Percentiles rank a stretch among this genome's conserved stretches.
Evolutionary conservation across 1,284 basidiomycete species (phyloP).

Genomic region (Pyrrhoderma lamaoense): DNA sequence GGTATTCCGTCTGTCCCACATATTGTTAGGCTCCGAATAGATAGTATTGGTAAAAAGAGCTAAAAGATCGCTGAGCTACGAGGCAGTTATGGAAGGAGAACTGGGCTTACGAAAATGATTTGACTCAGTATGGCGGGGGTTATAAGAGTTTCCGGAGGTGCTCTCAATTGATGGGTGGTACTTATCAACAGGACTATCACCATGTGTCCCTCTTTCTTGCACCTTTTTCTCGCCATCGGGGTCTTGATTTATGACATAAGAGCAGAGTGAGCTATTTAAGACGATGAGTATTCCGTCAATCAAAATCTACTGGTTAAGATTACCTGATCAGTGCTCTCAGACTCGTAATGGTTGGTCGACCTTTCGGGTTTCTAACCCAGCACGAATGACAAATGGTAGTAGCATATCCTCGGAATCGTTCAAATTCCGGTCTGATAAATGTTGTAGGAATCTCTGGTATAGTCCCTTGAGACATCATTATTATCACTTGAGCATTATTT

Average conservation of each 20-base stretch:
- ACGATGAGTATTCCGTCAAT: neutral
- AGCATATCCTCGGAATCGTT: neutral
- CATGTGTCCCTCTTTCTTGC: neutral
- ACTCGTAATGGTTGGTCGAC: neutral
- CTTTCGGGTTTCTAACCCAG: slow-evolving; percentile 4
- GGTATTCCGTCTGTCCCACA: neutral
- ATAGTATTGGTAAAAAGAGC: too few relatives aligned
- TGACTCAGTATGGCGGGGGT: too few relatives aligned
- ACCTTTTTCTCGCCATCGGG: neutral
- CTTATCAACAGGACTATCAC: too few relatives aligned
- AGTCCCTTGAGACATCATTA: neutral
- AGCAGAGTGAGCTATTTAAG: neutral
- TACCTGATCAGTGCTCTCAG: too few relatives aligned
- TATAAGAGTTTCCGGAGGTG: too few relatives aligned
- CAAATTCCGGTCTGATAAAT: neutral
- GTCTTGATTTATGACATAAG: neutral
- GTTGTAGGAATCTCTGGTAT: neutral
- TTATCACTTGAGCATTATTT: neutral
- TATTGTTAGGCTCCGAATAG: neutral
- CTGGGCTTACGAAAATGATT: too few relatives aligned
- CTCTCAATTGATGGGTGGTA: too few relatives aligned
- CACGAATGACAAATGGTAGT: slow-evolving; percentile 2
- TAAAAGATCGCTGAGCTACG: too few relatives aligned
- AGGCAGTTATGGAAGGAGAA: too few relatives aligned
- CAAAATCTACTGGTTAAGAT: too few relatives aligned